Base-by-base conservation (phyloP, 768 basidiomycete species). In the Phylloporus sp. region DNA sequence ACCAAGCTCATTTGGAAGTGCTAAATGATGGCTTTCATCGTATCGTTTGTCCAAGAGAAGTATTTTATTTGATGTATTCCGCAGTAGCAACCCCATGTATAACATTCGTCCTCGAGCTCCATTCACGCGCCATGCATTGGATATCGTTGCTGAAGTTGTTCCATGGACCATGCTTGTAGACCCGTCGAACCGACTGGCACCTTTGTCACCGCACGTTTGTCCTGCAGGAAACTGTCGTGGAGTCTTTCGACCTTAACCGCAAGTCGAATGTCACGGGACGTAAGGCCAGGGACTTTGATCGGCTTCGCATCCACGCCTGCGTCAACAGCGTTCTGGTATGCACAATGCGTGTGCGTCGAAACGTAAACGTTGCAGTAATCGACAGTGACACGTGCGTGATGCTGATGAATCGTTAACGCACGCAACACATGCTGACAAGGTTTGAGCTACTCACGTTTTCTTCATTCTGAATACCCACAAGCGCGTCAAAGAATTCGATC, bases 201-300 rank as follows among this genome's bases (percentile, higher is more conserved):
- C 28, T 59, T 59, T 22, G 69, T 58, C 9, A 59, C 40, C 18
- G 66, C 62, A 29, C 54, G 66, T 18, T 27, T 52, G 6, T 58
- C 59, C 8, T 24, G 44, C 46, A 69, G 48, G 47, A 68, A 70
- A 18, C 8, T 45, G 16, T 56, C 35, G 35, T 71, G 66, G 34
- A 70, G 41, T 46, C 53, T 51, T 55, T 83, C 79, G n/a, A 76
- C 56, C 12, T 66, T 64, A 8, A 65, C 62, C 8, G 79, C 81
- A 29, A 81, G 63, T 41, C 80, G 77, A 28, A 80, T 49, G 54
- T 84, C 82, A 27, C 77, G 77, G 6, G 66, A 59, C 1, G 81
- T 81, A 39, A 82, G 72, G 12, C 79, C 76, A 0, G 78, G 70
- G 27, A 68, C 34, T 46, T 54, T 53, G 50, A 48, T 41, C 27